Conservation (phyloP, 139 green algal genomes). For the Chlorella sorokiniana region DNA sequence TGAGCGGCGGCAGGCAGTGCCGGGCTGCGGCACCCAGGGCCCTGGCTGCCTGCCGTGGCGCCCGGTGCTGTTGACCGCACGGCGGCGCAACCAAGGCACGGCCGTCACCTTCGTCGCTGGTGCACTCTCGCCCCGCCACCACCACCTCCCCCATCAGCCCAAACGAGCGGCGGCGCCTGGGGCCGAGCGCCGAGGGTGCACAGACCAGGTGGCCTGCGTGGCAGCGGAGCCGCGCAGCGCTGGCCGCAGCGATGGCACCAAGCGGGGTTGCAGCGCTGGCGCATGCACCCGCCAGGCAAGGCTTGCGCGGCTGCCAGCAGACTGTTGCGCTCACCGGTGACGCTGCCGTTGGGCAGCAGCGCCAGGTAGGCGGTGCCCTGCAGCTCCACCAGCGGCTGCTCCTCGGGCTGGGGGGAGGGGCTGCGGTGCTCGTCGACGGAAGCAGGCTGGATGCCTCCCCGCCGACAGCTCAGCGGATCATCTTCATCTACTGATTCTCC, state of each 20-base stretch:
- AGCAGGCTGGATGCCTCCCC: too few relatives aligned
- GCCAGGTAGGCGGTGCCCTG: slow-evolving; percentile 18
- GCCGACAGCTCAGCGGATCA: too few relatives aligned
- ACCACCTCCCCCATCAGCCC: slow-evolving; percentile 19
- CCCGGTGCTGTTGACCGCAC: too few relatives aligned
- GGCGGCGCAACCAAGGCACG: too few relatives aligned
- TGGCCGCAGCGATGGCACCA: too few relatives aligned
- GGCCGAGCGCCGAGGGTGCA: background rate
- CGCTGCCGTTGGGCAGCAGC: slow-evolving; percentile 17
- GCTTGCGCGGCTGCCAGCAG: background rate
- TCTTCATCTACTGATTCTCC: too few relatives aligned
- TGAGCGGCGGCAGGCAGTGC: too few relatives aligned
- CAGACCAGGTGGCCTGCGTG: slow-evolving; percentile 10
- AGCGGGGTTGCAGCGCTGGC: too few relatives aligned
- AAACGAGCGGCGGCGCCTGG: background rate
- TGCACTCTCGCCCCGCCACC: slow-evolving; percentile 25
- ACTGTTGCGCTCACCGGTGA: background rate
- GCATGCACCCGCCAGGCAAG: background rate
- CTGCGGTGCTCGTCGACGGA: background rate
- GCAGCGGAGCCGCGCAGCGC: background rate
- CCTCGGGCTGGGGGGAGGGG: background rate
- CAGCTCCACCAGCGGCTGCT: background rate
- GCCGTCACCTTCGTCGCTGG: background rate
- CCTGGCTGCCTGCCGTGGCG: too few relatives aligned
- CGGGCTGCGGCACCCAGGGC: background rate